A percentile compares a stretch with the other conserved stretches of the same genome.
These are phyloP conservation scores for Fusarium robinianum DNA, from an alignment of 2,329 filamentous ascomycete genomes.

Conservation along the genomic window DNA sequence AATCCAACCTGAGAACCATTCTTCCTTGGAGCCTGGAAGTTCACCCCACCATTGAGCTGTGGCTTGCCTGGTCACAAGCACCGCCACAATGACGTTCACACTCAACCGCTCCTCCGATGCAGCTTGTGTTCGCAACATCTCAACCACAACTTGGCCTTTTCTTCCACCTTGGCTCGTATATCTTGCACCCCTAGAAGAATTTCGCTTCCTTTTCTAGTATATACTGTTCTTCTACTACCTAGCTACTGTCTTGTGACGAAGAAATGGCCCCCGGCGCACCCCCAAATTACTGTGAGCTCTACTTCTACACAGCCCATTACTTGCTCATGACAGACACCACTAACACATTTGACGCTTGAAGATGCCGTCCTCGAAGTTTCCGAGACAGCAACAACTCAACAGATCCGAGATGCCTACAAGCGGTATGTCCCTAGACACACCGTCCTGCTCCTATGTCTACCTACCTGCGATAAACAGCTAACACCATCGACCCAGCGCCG, in stretches of 20 bases:
- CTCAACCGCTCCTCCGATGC: slow-evolving; percentile 11
- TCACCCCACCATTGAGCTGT: too few relatives aligned
- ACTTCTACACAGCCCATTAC: slow-evolving; percentile 18
- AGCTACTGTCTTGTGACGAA: not conserved
- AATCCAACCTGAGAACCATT: not conserved
- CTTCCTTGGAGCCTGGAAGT: too few relatives aligned
- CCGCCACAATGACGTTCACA: slow-evolving; percentile 52
- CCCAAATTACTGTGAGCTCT: slow-evolving; percentile 61
- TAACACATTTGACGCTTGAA: slow-evolving; percentile 43
- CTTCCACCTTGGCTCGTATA: slow-evolving; percentile 3
- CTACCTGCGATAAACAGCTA: slow-evolving; percentile 11
- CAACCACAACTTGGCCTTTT: slow-evolving; percentile 18
- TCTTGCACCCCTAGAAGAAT: too few relatives aligned
- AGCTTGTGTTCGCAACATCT: slow-evolving; percentile 1
- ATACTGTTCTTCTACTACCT: slow-evolving; percentile 1
- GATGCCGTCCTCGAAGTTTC: slow-evolving; percentile 76
- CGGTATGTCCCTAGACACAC: slow-evolving; percentile 56
- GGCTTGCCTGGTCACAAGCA: slow-evolving; percentile 34
- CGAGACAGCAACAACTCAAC: slow-evolving; percentile 74
- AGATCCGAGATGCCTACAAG: slow-evolving; percentile 95
- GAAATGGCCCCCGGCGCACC: slow-evolving; percentile 49
- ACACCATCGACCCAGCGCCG: slow-evolving; percentile 62
- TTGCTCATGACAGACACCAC: slow-evolving; percentile 13
- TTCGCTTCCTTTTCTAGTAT: not conserved
- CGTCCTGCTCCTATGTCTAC: not conserved